phyloP scores from a whole-genome alignment of 2,329 filamentous ascomycete genomes.

The Elsinoe arachidis region DNA sequence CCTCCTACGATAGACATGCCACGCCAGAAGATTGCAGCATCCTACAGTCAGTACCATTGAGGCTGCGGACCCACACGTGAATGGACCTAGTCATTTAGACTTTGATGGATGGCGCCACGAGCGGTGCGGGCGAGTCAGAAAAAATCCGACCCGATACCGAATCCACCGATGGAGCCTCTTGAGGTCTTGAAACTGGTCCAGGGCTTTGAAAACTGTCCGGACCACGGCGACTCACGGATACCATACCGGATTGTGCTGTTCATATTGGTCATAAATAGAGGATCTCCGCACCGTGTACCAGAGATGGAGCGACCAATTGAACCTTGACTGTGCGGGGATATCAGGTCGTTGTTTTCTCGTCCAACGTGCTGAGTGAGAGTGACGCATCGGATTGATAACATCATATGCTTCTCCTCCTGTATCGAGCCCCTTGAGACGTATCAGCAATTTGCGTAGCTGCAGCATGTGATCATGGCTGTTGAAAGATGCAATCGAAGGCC shows the following conservation, averaged over 20 bases:
- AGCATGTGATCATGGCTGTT: not conserved
- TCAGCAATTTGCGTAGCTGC: not conserved
- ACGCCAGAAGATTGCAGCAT: too few species aligned
- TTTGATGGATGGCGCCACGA: not conserved
- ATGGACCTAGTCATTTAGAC: not conserved
- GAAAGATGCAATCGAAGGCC: not conserved
- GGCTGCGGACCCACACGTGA: too few species aligned
- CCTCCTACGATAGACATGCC: too few species aligned
- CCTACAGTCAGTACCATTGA: too few species aligned
- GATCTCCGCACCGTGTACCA: not conserved
- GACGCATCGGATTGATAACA: not conserved
- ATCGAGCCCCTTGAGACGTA: not conserved
- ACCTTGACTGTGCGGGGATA: conserved; percentile 8
- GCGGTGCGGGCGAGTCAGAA: not conserved
- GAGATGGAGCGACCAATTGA: not conserved
- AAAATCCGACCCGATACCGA: not conserved
- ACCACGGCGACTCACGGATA: conserved; percentile 1
- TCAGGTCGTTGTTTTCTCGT: not conserved
- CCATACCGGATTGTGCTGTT: conserved; percentile 1
- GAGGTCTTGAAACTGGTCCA: not conserved
- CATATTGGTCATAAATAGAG: not conserved
- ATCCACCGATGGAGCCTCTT: not conserved
- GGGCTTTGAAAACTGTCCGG: not conserved
- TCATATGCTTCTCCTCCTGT: not conserved
- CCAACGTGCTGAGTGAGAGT: not conserved